Evolutionary conservation across 345 rosid species (phyloP), one percentile per base, ranked within the genome.

Genomic region (Dipteronia sinensis): DNA sequence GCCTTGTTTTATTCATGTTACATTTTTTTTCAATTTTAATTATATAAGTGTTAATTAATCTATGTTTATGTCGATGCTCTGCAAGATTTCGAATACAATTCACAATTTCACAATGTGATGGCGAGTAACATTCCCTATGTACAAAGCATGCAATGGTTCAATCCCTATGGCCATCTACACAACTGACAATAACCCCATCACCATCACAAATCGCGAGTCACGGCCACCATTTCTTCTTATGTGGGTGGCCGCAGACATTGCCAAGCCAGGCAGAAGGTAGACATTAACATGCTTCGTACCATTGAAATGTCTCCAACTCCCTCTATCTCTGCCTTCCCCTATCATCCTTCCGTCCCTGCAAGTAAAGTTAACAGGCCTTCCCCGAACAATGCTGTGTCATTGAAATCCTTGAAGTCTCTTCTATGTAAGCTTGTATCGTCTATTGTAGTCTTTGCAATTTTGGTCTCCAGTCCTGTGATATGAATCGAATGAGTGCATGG

Each of bases 91-190:
- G 78, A 91, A 77, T 96, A 94, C 90, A 88, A 86, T 78, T 55
- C 95, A 42, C 95, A 91, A 71, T 91, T 92, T 74, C 98, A 96
- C 88, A 96, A 94, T 51, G 98, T 96, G 76, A 91, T 96, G 97
- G 91, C 86, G 88, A 63, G 98, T 92, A 46, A 91, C 89, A 2
- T 98, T 94, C 71, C 56, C 80, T 40, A 90, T 91, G 97, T 94
- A 89, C 88, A 86, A 58, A 79, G 83, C 84, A 6, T 96, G 99
- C 90, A 92, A 94, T 80, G 75, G 82, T 73, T 83, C 99, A n/a
- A 85, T 92, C 8, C 98, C 99, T 10, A 65, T 91, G 82, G 94
- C 95, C 16, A 89, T 95, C 20, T 90, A 86, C 86, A 92, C 94
- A 42, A 87, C 95, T 0, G 99, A 97, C 23, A 96, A 92, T 29